Conservation (phyloP, 2,329 filamentous ascomycete species). For the Trichoderma brevicompactum region DNA sequence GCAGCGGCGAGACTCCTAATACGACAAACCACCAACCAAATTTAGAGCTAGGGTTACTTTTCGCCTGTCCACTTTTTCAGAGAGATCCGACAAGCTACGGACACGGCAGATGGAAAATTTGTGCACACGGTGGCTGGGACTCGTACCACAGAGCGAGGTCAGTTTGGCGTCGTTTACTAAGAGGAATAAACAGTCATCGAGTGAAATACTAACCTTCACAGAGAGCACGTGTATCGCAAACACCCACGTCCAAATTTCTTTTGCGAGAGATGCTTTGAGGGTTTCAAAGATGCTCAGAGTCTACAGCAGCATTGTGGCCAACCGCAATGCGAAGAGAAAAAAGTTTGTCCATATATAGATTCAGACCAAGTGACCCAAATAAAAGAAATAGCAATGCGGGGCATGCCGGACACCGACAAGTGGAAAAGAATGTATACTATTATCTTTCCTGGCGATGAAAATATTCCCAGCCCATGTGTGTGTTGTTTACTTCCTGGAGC, state of each 20-base stretch:
- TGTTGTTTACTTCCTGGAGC: not conserved
- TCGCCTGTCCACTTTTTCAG: not conserved
- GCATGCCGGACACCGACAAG: not conserved
- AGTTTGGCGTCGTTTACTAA: not conserved
- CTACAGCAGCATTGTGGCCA: not conserved
- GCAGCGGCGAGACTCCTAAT: not conserved
- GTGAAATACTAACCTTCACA: not conserved
- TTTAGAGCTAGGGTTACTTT: rapidly evolving
- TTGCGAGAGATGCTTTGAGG: not conserved
- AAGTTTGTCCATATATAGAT: not conserved
- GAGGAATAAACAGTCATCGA: no score
- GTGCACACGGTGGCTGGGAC: not conserved
- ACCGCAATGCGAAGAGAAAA: not conserved
- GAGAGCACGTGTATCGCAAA: not conserved
- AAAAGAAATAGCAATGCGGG: not conserved
- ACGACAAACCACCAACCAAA: rapidly evolving
- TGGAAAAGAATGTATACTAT: not conserved
- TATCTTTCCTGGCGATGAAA: not conserved
- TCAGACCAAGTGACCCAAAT: not conserved
- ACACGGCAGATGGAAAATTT: not conserved
- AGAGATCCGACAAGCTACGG: not conserved
- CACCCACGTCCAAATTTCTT: not conserved
- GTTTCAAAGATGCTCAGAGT: not conserved
- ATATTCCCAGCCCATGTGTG: not conserved
- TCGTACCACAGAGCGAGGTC: not conserved